These are phyloP conservation scores for Venturia pyrina DNA, from an alignment of 2,329 filamentous ascomycete species.

Conservation along the genomic window DNA sequence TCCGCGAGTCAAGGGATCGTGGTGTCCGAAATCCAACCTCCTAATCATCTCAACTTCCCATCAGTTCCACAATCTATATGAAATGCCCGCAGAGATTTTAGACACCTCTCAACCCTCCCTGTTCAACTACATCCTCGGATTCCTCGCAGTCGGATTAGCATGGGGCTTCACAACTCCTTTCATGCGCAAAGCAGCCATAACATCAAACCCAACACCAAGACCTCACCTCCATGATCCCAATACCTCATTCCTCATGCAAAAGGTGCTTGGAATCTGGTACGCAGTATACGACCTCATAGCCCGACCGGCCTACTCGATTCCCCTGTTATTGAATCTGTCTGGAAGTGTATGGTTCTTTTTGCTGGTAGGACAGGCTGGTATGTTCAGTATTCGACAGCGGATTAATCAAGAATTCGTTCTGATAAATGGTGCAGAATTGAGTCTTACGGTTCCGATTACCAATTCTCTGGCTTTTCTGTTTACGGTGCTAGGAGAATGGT, in stretches of 20 bases:
- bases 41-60: no score
- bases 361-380: conserved; percentile 83
- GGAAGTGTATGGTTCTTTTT: conserved; percentile 96
- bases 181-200: conserved; percentile 74
- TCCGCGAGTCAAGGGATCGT: not conserved
- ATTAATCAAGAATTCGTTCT: not conserved
- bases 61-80: not conserved
- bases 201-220: conserved; percentile 49
- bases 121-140: conserved; percentile 70
- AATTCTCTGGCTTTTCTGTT: conserved; percentile 95
- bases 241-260: conserved; percentile 46
- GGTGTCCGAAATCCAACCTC: not conserved
- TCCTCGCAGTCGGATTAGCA: conserved; percentile 80
- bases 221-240: conserved; percentile 25
- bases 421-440: conserved; percentile 54
- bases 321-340: conserved; percentile 77
- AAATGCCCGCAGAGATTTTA: not conserved
- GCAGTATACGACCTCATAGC: conserved; percentile 67
- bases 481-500: conserved; percentile 91
- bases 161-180: conserved; percentile 89
- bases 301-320: conserved; percentile 76
- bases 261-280: conserved; percentile 57
- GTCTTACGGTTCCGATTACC: conserved; percentile 86
- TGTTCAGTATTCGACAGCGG: conserved; percentile 26
- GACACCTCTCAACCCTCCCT: not conserved